phyloP scores from a whole-genome alignment of 495 filamentous ascomycete genomes.

The Glonium stellatum region DNA sequence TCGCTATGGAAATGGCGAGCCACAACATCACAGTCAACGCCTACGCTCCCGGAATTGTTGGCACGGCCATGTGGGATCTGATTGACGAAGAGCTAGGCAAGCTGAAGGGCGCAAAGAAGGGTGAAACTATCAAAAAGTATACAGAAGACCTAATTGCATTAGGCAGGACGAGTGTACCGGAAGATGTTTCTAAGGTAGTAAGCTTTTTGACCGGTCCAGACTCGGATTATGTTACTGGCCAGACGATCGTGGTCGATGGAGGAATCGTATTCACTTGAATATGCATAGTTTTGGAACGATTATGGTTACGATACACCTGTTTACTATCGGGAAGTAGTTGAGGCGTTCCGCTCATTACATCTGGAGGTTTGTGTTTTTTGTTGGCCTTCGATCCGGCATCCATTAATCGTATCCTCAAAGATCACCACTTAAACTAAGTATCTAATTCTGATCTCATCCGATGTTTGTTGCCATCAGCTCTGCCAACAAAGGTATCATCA shows the following conservation, averaged over 20 bases:
- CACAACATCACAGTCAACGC: conserved; percentile 57
- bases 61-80: conserved; percentile 54
- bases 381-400: no score
- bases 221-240: conserved; percentile 55
- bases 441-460: no score
- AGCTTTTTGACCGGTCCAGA: conserved; percentile 49
- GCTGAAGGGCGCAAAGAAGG: conserved; percentile 41
- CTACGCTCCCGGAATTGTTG: conserved; percentile 58
- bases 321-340: no score
- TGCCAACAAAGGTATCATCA: no score
- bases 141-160: conserved; percentile 43
- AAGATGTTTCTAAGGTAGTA: conserved; percentile 53
- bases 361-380: no score
- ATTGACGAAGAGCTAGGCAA: conserved; percentile 49
- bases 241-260: conserved; percentile 57
- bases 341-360: no score
- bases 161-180: conserved; percentile 46
- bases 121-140: conserved; percentile 46
- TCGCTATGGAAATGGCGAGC: conserved; percentile 49
- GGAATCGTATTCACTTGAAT: conserved; percentile 46
- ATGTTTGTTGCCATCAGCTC: no score
- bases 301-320: no score
- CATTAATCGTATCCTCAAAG: no score
- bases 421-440: no score
- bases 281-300: no score